phyloP scores from a whole-genome alignment of 805 yeast species.

The Barnettozyma botsteinii region DNA sequence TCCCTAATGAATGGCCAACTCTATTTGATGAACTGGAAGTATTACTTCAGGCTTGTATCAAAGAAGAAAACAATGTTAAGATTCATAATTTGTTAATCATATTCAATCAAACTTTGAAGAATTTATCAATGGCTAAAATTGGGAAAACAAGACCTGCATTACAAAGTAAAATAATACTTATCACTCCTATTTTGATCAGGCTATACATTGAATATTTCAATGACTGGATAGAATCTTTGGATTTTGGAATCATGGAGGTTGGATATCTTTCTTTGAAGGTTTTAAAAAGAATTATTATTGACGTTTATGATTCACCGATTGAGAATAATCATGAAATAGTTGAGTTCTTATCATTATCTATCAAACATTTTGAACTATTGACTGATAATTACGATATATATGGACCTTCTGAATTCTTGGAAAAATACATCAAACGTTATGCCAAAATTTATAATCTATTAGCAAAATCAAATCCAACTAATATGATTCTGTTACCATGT shows the following conservation, averaged over 20 bases:
- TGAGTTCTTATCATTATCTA: slow-evolving; percentile 53
- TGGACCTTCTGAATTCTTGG: slow-evolving; percentile 39
- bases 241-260: slow-evolving; percentile 55
- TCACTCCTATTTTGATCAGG: slow-evolving; percentile 54
- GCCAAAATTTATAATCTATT: slow-evolving; percentile 67
- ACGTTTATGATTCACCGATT: slow-evolving; percentile 70
- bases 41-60: slow-evolving; percentile 39
- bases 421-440: slow-evolving; percentile 66
- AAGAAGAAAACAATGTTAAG: slow-evolving; percentile 42
- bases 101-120: slow-evolving; percentile 73
- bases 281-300: slow-evolving; percentile 64
- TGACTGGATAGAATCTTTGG: slow-evolving; percentile 50
- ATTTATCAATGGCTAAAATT: slow-evolving; percentile 66
- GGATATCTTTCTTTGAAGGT: slow-evolving; percentile 76
- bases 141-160: slow-evolving; percentile 78
- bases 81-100: slow-evolving; percentile 60
- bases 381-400: slow-evolving; percentile 47
- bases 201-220: slow-evolving; percentile 56
- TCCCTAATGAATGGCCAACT: slow-evolving; percentile 82
- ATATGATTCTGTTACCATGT: slow-evolving; percentile 63
- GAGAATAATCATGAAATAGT: slow-evolving; percentile 47
- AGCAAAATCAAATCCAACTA: slow-evolving; percentile 55
- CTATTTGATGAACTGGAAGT: slow-evolving; percentile 60
- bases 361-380: slow-evolving; percentile 55
- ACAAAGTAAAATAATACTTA: slow-evolving; percentile 61